Conservation (phyloP, 495 filamentous ascomycete genomes). For the Recurvomyces mirabilis region DNA sequence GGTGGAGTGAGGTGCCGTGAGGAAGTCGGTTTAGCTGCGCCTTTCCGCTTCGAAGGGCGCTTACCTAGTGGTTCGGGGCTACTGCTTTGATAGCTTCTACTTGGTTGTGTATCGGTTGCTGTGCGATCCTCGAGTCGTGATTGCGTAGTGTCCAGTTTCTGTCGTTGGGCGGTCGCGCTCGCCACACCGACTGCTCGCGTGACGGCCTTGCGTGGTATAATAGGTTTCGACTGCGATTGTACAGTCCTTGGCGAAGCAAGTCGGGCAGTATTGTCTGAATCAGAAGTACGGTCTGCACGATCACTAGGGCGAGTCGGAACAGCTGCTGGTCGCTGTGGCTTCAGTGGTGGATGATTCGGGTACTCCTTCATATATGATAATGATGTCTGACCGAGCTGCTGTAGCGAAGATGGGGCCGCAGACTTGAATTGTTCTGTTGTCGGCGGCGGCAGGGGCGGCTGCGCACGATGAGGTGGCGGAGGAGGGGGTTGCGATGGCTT, state of each 20-base stretch:
- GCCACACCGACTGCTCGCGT: constrained; percentile 14
- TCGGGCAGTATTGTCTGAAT: constrained; percentile 5
- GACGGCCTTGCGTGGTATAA: constrained; percentile 20
- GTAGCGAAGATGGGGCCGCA: too few species aligned
- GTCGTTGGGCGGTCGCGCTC: constrained; percentile 11
- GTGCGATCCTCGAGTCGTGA: background rate
- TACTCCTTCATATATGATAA: constrained; percentile 31
- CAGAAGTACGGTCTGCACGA: background rate
- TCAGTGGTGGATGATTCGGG: constrained; percentile 18
- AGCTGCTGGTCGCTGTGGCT: constrained; percentile 11
- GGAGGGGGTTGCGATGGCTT: constrained; percentile 12
- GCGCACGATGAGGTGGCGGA: constrained; percentile 10
- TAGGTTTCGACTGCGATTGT: constrained; percentile 6
- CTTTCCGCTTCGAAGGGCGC: constrained; percentile 5
- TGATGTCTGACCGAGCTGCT: constrained; percentile 7
- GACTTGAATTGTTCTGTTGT: too few species aligned
- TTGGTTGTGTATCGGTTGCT: background rate
- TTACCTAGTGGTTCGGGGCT: constrained; percentile 2
- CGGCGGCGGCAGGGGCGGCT: constrained; percentile 1
- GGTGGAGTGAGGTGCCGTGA: constrained; percentile 9
- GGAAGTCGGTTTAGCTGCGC: background rate
- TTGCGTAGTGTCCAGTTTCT: constrained; percentile 11
- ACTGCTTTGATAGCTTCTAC: background rate
- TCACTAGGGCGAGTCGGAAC: background rate
- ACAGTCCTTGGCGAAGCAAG: constrained; percentile 10